Percentiles rank a stretch among this genome's conserved stretches.
Conservation (phyloP, 306 rosid species). For the Morella rubra region DNA sequence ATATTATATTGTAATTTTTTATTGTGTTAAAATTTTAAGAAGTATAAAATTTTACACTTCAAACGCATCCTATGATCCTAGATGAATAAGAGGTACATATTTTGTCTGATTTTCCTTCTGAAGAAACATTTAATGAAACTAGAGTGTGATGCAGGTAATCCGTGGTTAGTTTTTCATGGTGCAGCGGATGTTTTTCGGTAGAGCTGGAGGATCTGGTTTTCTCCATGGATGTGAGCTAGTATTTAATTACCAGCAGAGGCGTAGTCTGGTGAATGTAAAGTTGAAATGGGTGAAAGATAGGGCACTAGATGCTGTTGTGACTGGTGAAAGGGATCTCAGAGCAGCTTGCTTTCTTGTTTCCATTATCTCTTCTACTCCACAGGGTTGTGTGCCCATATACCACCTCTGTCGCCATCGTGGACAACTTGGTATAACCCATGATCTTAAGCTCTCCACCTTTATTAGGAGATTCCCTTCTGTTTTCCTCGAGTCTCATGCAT, state of each 20-base stretch:
- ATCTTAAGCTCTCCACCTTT: constrained; percentile 65
- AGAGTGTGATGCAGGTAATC: constrained; percentile 11
- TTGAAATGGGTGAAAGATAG: constrained; percentile 89
- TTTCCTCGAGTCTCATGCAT: constrained; percentile 55
- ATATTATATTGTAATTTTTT: no score
- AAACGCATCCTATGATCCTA: no score
- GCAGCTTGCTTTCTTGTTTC: constrained; percentile 71
- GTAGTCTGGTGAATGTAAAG: constrained; percentile 69
- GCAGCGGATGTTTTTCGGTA: constrained; percentile 27
- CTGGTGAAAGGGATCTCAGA: constrained; percentile 62
- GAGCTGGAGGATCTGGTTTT: constrained; percentile 31
- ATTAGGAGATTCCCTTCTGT: constrained; percentile 74
- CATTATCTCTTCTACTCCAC: constrained; percentile 48
- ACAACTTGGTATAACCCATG: constrained; percentile 70
- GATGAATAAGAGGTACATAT: no score
- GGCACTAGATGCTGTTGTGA: constrained; percentile 61
- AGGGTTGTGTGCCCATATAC: constrained; percentile 59
- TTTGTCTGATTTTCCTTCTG: no score
- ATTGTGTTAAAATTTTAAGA: no score
- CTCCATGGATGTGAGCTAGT: constrained; percentile 28
- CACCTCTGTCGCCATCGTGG: constrained; percentile 53
- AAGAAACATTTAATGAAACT: neutral
- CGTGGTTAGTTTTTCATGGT: constrained; percentile 14
- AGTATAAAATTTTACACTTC: no score
- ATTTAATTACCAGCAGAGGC: constrained; percentile 50